A percentile compares a stretch with the other conserved stretches of the same genome.
Conservation (phyloP, 2,329 filamentous ascomycete genomes). For the Hansfordia pulvinata region DNA sequence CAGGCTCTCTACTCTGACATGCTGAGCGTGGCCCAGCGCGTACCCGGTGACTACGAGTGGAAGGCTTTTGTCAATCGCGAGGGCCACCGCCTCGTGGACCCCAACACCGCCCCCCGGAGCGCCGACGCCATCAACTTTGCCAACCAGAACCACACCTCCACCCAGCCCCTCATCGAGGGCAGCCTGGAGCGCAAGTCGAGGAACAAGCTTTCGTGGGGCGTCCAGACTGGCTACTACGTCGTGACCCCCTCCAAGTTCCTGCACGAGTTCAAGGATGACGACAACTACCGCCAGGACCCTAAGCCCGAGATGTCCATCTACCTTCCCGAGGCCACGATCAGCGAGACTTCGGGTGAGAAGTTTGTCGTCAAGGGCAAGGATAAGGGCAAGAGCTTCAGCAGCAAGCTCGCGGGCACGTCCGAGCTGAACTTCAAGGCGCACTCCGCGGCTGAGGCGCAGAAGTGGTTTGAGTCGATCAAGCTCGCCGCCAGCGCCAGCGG, state of each 20-base stretch:
- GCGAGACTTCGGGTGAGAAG: slow-evolving; percentile 59
- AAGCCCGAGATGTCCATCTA: slow-evolving; percentile 81
- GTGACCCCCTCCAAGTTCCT: slow-evolving; percentile 79
- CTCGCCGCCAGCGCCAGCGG: slow-evolving; percentile 40
- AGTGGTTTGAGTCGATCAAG: slow-evolving; percentile 70
- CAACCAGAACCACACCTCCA: slow-evolving; percentile 73
- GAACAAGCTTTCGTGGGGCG: slow-evolving; percentile 67
- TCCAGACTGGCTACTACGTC: slow-evolving; percentile 75
- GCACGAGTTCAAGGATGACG: slow-evolving; percentile 93
- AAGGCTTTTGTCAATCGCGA: slow-evolving; percentile 66
- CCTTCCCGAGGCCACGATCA: slow-evolving; percentile 78
- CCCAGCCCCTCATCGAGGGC: slow-evolving; percentile 75
- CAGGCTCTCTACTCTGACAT: slow-evolving; percentile 77
- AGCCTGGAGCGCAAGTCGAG: slow-evolving; percentile 82
- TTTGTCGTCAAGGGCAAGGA: slow-evolving; percentile 97
- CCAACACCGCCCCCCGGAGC: slow-evolving; percentile 57
- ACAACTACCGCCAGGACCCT: slow-evolving; percentile 57
- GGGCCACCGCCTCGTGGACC: slow-evolving; percentile 61
- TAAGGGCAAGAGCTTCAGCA: slow-evolving; percentile 63
- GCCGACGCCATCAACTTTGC: slow-evolving; percentile 69
- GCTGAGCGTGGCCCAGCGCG: slow-evolving; percentile 58
- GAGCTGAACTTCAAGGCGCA: slow-evolving; percentile 84
- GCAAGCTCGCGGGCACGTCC: slow-evolving; percentile 65
- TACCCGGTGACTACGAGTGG: slow-evolving; percentile 87
- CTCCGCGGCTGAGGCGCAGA: slow-evolving; percentile 63